These are phyloP conservation scores for Colletotrichum coccodes DNA, from an alignment of 2,329 filamentous ascomycete species.

Conservation along the genomic window DNA sequence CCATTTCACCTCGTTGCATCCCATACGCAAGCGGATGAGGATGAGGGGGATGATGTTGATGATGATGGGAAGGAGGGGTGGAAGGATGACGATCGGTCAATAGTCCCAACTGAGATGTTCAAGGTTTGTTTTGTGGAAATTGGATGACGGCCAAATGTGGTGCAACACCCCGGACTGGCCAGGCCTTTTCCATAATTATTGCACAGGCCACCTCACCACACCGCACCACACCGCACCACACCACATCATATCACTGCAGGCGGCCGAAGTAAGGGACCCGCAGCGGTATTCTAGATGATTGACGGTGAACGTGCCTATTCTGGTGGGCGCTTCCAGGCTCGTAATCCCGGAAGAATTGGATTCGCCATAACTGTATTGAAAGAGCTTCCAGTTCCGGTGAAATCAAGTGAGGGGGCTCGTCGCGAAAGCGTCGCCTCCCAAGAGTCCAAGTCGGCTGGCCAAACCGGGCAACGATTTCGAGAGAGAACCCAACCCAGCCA, in stretches of 20 bases:
- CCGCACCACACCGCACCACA: background rate
- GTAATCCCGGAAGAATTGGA: background rate
- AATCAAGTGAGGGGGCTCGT: background rate
- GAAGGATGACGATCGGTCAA: slow-evolving; percentile 17
- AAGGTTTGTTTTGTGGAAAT: slow-evolving; percentile 30
- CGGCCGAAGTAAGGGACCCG: slow-evolving; percentile 4
- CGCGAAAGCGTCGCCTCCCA: background rate
- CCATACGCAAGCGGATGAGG: background rate
- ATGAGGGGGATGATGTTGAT: background rate
- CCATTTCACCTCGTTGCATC: background rate
- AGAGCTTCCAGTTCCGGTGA: background rate
- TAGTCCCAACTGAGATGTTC: background rate
- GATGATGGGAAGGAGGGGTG: background rate
- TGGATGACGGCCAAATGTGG: background rate
- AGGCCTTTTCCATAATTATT: background rate
- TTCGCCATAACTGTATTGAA: background rate
- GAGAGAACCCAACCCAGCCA: background rate
- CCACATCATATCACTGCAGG: slow-evolving; percentile 12
- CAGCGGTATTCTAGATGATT: background rate
- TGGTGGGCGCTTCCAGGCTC: background rate
- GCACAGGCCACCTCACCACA: slow-evolving; percentile 20
- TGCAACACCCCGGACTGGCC: background rate
- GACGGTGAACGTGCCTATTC: background rate
- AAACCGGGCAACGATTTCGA: background rate
- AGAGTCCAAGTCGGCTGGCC: background rate